phyloP scores from a whole-genome alignment of 192 early-diverging fungal genomes.

The Ramicandelaber brevisporus region DNA sequence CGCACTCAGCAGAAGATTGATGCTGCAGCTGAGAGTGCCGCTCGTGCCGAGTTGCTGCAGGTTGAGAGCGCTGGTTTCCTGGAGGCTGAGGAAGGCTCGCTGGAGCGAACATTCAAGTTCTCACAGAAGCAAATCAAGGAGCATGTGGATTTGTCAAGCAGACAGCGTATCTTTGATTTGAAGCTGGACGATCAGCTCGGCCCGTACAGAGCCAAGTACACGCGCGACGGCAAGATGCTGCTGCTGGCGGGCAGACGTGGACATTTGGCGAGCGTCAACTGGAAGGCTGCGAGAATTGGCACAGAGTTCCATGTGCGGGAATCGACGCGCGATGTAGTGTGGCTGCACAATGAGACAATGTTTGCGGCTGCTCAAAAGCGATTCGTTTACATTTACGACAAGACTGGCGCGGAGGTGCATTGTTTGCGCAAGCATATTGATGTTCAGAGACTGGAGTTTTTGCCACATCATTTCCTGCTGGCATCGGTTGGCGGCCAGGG shows the following conservation, averaged over 20 bases:
- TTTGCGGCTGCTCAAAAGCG: constrained; percentile 92
- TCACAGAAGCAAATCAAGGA: constrained; percentile 37
- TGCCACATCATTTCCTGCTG: constrained; percentile 83
- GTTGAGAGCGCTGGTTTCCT: constrained; percentile 53
- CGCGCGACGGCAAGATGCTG: constrained; percentile 53
- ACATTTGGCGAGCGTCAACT: constrained; percentile 78
- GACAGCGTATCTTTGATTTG: constrained; percentile 57
- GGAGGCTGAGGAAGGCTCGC: constrained; percentile 67
- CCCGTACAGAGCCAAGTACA: constrained; percentile 74
- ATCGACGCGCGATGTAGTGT: constrained; percentile 72
- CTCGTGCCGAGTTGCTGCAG: constrained; percentile 50
- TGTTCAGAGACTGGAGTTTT: constrained; percentile 59
- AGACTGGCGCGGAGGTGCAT: constrained; percentile 72
- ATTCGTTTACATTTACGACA: constrained; percentile 85
- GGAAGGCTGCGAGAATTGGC: constrained; percentile 48
- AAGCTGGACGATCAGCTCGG: constrained; percentile 55
- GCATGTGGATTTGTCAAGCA: constrained; percentile 44
- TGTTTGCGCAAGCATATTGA: constrained; percentile 59
- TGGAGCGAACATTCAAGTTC: constrained; percentile 75
- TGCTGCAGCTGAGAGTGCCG: constrained; percentile 44
- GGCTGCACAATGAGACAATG: constrained; percentile 87
- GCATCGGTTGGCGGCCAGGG: constrained; percentile 58
- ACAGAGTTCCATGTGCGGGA: constrained; percentile 74
- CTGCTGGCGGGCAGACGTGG: constrained; percentile 58
- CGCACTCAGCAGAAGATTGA: constrained; percentile 27